Conservation (phyloP, 305 asterid species). For the Stenogyne calaminthoides region DNA sequence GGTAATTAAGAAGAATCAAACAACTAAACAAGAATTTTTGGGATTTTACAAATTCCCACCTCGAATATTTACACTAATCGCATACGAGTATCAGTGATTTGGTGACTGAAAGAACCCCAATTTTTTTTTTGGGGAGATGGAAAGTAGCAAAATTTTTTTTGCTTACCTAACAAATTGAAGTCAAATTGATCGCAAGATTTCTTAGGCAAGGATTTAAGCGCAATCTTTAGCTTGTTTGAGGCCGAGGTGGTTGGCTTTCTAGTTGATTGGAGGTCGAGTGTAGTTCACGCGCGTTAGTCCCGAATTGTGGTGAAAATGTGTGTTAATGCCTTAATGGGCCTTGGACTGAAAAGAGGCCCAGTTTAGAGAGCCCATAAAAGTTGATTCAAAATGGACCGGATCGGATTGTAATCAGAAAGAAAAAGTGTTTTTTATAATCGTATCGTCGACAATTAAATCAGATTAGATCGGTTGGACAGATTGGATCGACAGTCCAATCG, state of each 20-base stretch:
- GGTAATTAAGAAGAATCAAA: conserved; percentile 22
- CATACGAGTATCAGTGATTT: conserved; percentile 4
- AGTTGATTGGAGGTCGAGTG: conserved; percentile 18
- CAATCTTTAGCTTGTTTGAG: conserved; percentile 21
- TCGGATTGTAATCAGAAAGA: too few relatives aligned
- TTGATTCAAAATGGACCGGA: background rate
- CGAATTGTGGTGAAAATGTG: background rate
- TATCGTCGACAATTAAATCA: too few relatives aligned
- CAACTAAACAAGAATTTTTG: background rate
- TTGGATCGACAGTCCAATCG: too few relatives aligned
- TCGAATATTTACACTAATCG: background rate
- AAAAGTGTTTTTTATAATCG: too few relatives aligned
- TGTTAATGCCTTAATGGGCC: conserved; percentile 25
- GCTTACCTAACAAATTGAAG: background rate
- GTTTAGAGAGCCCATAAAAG: background rate
- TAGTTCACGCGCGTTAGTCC: background rate
- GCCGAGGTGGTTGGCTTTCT: conserved; percentile 26
- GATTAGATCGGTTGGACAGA: too few relatives aligned
- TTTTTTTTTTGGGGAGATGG: background rate
- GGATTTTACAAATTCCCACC: conserved; percentile 22
- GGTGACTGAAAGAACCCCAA: background rate
- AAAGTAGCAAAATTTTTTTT: background rate
- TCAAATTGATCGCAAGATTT: background rate
- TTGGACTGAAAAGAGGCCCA: background rate
- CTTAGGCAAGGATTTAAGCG: background rate